Base-by-base conservation (phyloP, 2,329 filamentous ascomycete species). In the Ceratocystis huliohia region DNA sequence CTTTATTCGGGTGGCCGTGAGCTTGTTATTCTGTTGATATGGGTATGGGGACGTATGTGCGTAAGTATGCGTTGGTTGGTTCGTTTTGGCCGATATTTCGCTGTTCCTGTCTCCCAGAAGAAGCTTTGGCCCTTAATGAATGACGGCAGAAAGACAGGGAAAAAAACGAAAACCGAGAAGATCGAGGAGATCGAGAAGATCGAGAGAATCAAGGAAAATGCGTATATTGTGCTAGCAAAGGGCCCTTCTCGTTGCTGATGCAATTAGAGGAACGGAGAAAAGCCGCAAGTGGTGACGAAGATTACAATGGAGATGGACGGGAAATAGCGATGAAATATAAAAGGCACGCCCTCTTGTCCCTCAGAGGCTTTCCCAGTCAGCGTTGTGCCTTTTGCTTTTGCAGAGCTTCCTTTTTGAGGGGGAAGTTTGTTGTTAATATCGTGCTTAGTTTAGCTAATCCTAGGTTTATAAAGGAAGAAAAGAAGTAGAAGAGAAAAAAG, bases 91-190 rank as follows among this genome's bases (percentile, higher is more conserved):
- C 20, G 20, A 25, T 28, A 28, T 28, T 28, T 57, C 28, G 25
- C 28, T 15, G 53, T 17, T 57, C 22, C 33, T 30, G 53, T 30
- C 53, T 5, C 22, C 10, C 37, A 15, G 22, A 28, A 56, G 50
- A 57, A 57, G 53, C 53, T 57, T 57, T 57, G 53, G 53, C 53
- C 53, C 10, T 57, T 30, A n/a, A 30, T 17, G 22, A 57, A 30
- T 33, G 25, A 57, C 53, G 28, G 53, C 8, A 17, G 13, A 50
- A 57, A 56, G 57, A 30, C 10, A 25, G 1, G 25, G 2, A 22
- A 50, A 50, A 48, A 50, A 20, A 10, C 33, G 3, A 41, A 41
- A 41, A 3, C 37, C 3, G 37, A 41, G 37, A 41, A 41, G 33
- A 37, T 37, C 7, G 33, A 37, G 33, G 33, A 37, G 33, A 37